These are phyloP conservation scores for Gillenia trifoliata DNA, from an alignment of 306 rosid species.

Conservation along the genomic window DNA sequence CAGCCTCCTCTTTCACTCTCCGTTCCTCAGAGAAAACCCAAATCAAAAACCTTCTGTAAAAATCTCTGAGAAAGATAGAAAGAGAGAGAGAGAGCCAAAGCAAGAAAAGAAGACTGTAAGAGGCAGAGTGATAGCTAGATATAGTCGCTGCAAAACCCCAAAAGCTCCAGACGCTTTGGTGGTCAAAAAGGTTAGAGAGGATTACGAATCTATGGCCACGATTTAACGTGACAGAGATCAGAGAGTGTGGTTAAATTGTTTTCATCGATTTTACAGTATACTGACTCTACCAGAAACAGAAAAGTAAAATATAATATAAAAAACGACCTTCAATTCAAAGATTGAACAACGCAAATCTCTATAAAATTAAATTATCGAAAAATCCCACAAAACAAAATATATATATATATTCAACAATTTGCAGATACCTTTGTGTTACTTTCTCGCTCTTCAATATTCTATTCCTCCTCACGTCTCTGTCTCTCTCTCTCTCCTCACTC, in stretches of 20 bases:
- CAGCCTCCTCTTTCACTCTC: constrained; percentile 22
- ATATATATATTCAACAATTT: background rate
- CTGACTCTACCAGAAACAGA: background rate
- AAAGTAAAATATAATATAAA: background rate
- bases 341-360: constrained; percentile 51
- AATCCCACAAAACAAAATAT: background rate
- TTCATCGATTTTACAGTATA: constrained; percentile 29
- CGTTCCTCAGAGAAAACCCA: constrained; percentile 6
- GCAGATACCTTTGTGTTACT: background rate
- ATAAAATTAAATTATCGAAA: constrained; percentile 4
- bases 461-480: background rate
- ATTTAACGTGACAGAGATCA: constrained; percentile 14
- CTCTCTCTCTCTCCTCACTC: background rate
- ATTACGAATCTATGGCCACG: constrained; percentile 49
- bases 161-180: background rate
- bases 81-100: background rate
- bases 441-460: background rate
- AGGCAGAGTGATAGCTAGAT: background rate
- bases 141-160: background rate
- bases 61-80: background rate
- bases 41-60: background rate
- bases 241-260: constrained; percentile 1
- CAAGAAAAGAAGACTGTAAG: background rate
- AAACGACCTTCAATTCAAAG: constrained; percentile 1
- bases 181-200: constrained; percentile 16